These are phyloP conservation scores for Fusarium sororula DNA, from an alignment of 2,329 filamentous ascomycete genomes.

Conservation along the genomic window DNA sequence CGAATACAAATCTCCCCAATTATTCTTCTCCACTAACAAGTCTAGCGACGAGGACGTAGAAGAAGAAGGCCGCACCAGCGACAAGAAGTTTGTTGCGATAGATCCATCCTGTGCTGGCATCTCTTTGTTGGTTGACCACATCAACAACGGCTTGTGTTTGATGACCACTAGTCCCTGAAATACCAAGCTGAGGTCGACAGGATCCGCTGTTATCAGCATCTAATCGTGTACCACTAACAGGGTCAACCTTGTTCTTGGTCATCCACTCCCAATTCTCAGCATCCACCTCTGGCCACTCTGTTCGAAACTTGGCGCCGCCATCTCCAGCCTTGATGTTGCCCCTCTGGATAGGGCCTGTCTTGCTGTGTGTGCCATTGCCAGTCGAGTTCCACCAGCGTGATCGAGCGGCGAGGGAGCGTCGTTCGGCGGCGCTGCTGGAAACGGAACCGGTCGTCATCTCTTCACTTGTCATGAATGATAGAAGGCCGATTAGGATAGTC, in stretches of 20 bases:
- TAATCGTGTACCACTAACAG: conserved; percentile 72
- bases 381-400: conserved; percentile 98
- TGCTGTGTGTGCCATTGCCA: conserved; percentile 78
- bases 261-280: conserved; percentile 94
- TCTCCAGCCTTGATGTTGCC: conserved; percentile 92
- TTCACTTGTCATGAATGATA: conserved; percentile 98
- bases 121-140: conserved; percentile 76
- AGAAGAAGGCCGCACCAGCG: conserved; percentile 74
- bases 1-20: neutral
- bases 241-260: conserved; percentile 81
- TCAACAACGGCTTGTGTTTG: conserved; percentile 79
- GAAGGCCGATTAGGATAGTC: conserved; percentile 91
- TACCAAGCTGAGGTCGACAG: conserved; percentile 65
- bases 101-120: conserved; percentile 85
- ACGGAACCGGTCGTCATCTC: conserved; percentile 98
- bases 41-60: conserved; percentile 84
- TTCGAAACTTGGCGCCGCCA: conserved; percentile 87
- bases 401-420: conserved; percentile 78
- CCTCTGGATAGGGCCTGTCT: conserved; percentile 63
- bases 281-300: conserved; percentile 91
- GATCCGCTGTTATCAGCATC: conserved; percentile 60
- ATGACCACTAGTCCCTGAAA: conserved; percentile 68
- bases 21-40: conserved; percentile 65
- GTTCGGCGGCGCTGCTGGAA: conserved; percentile 78
- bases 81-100: conserved; percentile 81